phyloP scores from a whole-genome alignment of 2,329 filamentous ascomycete genomes.

The Apiospora saccharicola region DNA sequence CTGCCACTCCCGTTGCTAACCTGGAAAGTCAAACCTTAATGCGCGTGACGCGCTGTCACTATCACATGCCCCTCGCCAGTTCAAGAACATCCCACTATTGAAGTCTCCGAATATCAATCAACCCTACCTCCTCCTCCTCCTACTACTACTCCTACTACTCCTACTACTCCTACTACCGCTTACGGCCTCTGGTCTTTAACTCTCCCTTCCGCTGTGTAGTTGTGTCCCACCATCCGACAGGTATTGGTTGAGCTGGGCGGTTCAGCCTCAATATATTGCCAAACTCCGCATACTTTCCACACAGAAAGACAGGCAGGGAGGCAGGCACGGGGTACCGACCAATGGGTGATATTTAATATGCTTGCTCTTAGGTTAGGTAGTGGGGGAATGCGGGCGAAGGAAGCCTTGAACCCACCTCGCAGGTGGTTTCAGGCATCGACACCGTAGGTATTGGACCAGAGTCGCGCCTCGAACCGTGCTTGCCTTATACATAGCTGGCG shows the following conservation, averaged over 20 bases:
- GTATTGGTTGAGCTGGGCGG: not conserved
- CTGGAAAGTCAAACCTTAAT: constrained; percentile 6
- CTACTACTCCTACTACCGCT: no score
- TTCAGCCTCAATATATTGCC: not conserved
- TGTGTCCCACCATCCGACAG: not conserved
- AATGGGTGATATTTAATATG: not conserved
- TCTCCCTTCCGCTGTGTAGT: not conserved
- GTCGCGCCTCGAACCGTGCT: not conserved
- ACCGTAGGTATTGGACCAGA: not conserved
- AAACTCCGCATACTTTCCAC: not conserved
- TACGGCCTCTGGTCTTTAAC: not conserved
- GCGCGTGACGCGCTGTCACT: not conserved
- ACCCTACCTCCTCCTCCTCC: not conserved
- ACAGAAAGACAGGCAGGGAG: not conserved
- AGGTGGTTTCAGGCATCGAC: not conserved
- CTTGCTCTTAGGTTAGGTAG: not conserved
- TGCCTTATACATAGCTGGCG: not conserved
- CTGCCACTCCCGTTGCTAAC: not conserved
- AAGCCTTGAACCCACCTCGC: not conserved
- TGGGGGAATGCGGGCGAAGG: not conserved
- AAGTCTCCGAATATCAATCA: not conserved
- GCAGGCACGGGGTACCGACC: not conserved
- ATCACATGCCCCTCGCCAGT: not conserved
- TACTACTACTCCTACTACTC: no score
- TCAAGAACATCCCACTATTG: not conserved